These are phyloP conservation scores for Voacanga thouarsii DNA, from an alignment of 257 asterid species.

Conservation along the genomic window DNA sequence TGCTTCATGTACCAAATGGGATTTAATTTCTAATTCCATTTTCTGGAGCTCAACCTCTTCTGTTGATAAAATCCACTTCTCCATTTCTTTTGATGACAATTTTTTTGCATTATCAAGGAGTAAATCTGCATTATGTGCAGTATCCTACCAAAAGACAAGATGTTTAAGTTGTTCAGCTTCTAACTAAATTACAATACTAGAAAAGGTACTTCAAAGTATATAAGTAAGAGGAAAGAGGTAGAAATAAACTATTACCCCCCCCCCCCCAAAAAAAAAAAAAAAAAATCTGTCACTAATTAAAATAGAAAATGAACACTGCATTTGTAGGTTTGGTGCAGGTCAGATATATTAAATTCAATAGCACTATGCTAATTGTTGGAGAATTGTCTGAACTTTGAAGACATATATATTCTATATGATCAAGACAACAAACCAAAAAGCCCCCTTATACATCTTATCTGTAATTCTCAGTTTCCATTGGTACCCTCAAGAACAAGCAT, in stretches of 20 bases:
- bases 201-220: not conserved
- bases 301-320: not conserved
- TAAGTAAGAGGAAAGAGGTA: not conserved
- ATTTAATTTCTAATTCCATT: conserved; percentile 37
- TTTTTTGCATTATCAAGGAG: conserved; percentile 35
- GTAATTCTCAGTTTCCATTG: not conserved
- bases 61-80: conserved; percentile 29
- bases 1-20: conserved; percentile 32
- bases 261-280: too few species aligned
- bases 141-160: conserved; percentile 30
- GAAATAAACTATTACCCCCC: not conserved
- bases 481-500: not conserved
- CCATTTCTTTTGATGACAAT: conserved; percentile 28
- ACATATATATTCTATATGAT: not conserved
- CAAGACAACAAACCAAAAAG: not conserved
- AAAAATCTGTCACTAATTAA: not conserved
- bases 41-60: conserved; percentile 38
- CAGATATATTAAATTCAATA: not conserved
- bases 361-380: not conserved
- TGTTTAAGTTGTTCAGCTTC: conserved; percentile 7
- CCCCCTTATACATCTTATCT: not conserved
- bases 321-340: not conserved
- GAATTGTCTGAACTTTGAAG: not conserved
- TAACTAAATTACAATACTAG: not conserved
- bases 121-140: conserved; percentile 38